Evolutionary conservation across 1,284 basidiomycete genomes (phyloP).

Genomic region (Heliocybe sulcata): DNA sequence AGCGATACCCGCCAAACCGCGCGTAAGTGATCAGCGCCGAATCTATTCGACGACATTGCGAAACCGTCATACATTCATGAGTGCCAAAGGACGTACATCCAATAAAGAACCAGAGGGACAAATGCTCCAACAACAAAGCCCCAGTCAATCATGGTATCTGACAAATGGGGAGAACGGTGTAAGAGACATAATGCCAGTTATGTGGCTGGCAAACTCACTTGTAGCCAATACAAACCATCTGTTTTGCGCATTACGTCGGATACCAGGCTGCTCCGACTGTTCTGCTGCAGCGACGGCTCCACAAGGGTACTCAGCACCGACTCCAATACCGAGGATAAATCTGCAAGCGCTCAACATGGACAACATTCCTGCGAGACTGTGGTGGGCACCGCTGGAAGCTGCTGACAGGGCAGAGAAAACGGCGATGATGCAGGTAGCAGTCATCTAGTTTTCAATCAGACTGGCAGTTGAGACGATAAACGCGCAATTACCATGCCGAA

Average conservation of each 20-base stretch:
- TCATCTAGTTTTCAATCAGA: conserved; percentile 39
- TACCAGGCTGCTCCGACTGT: conserved; percentile 77
- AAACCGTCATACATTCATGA: background rate
- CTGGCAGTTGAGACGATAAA: background rate
- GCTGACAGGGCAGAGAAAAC: conserved; percentile 80
- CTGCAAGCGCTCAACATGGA: conserved; percentile 61
- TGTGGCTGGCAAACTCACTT: conserved; percentile 38
- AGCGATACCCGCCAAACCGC: conserved; percentile 87
- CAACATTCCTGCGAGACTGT: conserved; percentile 63
- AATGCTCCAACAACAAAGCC: conserved; percentile 84
- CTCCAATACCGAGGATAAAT: conserved; percentile 76
- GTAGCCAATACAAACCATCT: conserved; percentile 83
- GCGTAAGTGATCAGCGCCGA: conserved; percentile 73
- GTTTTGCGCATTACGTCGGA: conserved; percentile 77
- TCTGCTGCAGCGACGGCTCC: conserved; percentile 89
- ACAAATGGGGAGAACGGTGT: conserved; percentile 4
- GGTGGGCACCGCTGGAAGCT: conserved; percentile 75
- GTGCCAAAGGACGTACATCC: conserved; percentile 54
- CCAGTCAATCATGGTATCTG: conserved; percentile 83
- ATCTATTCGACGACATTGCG: conserved; percentile 31
- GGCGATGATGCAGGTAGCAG: conserved; percentile 71
- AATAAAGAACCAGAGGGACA: conserved; percentile 78
- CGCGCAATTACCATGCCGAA: conserved; percentile 68
- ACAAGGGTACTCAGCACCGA: conserved; percentile 89
- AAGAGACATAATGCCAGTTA: conserved; percentile 6